Base-by-base conservation (phyloP, 192 early-diverging fungal genomes). In the Globomyces pollinis-pini region DNA sequence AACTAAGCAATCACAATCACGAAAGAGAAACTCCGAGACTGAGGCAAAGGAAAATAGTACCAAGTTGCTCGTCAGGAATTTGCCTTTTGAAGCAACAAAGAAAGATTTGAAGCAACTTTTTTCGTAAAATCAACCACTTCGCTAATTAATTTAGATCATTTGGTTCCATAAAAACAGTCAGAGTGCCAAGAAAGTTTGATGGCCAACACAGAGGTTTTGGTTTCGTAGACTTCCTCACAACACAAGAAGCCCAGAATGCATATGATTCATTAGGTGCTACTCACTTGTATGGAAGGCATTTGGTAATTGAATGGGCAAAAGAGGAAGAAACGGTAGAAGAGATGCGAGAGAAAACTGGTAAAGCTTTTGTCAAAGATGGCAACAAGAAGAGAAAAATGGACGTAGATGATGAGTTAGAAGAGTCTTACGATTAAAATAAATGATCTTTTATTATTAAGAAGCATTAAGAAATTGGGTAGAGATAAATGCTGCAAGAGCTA, bases 161-260 rank as follows among this genome's bases (percentile, higher is more conserved):
- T 71, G 96, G 93, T 47, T 89, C 93, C 65, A 70, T 94, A 57
- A 99, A 99, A 67, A 88, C 93, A 3, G 84, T 99, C 44, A 86
- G 96, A 32, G 64, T 99, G 52, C 96, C 96, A 32, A 88, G 86
- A 56, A 99, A 99, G 67, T 88, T 92, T 65, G 84, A 88, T 38
- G 91, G 92, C 7, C 81, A 85, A 9, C 93, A 94, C 59, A 93
- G 96, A 43, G 96, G 96, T 64, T 99, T 99, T 73, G 91, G 90
- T 42, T 99, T 99, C 78, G 83, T 96, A 59, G 96, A 99, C 66
- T 96, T 95, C 68, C 74, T 95, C 53, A 99, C 96, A 5, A 87
- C 88, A 62, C 90, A 94, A 65, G 93, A 97, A 68, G 96, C 96
- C 30, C 83, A 88, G 70, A 82, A 84, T 62, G 96, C 91, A 7